Percentiles rank a stretch among this genome's conserved stretches.
These are phyloP conservation scores for Gossypium gossypioides DNA, from an alignment of 441 rosid genomes.

Conservation along the genomic window DNA sequence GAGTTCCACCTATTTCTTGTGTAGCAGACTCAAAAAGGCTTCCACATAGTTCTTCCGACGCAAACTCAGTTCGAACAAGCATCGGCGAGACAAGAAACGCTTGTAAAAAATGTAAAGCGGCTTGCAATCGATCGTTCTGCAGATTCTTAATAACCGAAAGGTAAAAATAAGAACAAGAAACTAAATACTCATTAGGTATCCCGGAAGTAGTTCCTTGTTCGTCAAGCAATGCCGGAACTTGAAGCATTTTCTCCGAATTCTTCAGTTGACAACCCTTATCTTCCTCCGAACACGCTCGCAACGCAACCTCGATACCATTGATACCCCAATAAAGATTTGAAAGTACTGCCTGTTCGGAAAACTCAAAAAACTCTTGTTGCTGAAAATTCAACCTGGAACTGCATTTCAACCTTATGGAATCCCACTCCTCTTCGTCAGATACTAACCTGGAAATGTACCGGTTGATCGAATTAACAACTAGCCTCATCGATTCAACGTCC, in stretches of 20 bases:
- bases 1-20: constrained; percentile 7
- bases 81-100: constrained; percentile 54
- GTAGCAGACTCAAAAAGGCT: constrained; percentile 26
- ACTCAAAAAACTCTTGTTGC: constrained; percentile 40
- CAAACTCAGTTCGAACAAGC: constrained; percentile 37
- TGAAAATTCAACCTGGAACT: constrained; percentile 30
- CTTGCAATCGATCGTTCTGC: constrained; percentile 66
- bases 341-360: constrained; percentile 57
- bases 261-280: constrained; percentile 26
- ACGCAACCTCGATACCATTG: constrained; percentile 47
- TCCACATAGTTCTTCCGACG: constrained; percentile 37
- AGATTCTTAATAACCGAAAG: constrained; percentile 55
- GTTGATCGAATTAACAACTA: constrained; percentile 38
- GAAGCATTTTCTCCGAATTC: constrained; percentile 71
- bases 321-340: constrained; percentile 81
- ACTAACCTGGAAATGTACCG: constrained; percentile 29
- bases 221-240: constrained; percentile 79
- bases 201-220: constrained; percentile 62
- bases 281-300: constrained; percentile 27
- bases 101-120: constrained; percentile 69
- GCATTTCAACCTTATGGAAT: constrained; percentile 34
- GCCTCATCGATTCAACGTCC: constrained; percentile 32
- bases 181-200: constrained; percentile 46
- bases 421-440: constrained; percentile 28
- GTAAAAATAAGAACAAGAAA: constrained; percentile 64